Conservation (phyloP, 805 yeast species). For the Yarrowia keelungensis region DNA sequence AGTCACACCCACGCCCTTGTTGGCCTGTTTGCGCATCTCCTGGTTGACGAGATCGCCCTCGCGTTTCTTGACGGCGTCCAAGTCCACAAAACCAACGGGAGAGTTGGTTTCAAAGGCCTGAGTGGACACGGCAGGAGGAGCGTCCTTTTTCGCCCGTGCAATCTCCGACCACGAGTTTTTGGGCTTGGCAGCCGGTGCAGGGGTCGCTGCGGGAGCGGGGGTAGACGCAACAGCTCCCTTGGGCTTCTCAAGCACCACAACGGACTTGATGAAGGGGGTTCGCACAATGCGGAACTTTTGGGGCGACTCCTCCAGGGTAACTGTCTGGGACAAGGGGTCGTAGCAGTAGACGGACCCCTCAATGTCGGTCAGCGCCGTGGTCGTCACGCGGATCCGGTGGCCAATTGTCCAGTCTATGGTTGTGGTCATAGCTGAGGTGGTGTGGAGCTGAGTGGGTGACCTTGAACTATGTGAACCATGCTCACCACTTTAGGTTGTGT, state of each 20-base stretch:
- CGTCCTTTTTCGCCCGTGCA: constrained; percentile 34
- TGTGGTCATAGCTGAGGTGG: constrained; percentile 5
- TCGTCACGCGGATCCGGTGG: constrained; percentile 61
- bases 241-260: constrained; percentile 57
- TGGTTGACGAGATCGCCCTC: constrained; percentile 18
- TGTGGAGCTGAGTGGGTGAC: too few relatives aligned
- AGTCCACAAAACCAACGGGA: constrained; percentile 17
- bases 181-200: constrained; percentile 22
- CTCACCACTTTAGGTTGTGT: too few relatives aligned
- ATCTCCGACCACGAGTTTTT: constrained; percentile 39
- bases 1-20: constrained; percentile 50
- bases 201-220: neutral
- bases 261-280: constrained; percentile 62
- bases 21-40: constrained; percentile 9
- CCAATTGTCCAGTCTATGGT: constrained; percentile 38
- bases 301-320: constrained; percentile 50
- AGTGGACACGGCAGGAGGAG: constrained; percentile 23
- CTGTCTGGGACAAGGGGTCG: constrained; percentile 56
- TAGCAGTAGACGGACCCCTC: constrained; percentile 72
- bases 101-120: constrained; percentile 8
- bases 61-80: constrained; percentile 14
- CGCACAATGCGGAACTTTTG: constrained; percentile 59
- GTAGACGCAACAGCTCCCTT: constrained; percentile 41
- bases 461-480: too few relatives aligned
- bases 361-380: constrained; percentile 62